Evolutionary conservation across 805 yeast species (phyloP).

Genomic region (Lachancea mirantina): DNA sequence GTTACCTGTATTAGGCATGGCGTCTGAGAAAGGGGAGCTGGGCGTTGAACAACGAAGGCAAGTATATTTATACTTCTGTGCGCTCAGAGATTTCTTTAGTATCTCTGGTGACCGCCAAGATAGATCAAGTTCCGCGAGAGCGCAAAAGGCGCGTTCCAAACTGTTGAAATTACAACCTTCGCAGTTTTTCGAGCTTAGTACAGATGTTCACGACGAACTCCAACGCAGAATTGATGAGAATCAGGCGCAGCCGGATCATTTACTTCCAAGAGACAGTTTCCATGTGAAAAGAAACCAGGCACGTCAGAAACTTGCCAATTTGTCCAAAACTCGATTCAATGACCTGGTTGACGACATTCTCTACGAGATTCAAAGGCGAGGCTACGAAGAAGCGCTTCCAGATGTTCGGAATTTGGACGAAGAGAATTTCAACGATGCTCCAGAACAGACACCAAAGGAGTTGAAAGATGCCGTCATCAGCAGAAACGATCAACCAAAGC

Average conservation of each 20-base stretch:
- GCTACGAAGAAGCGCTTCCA: constrained; percentile 38
- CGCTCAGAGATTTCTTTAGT: constrained; percentile 23
- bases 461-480: not conserved
- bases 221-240: constrained; percentile 65
- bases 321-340: constrained; percentile 75
- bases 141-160: constrained; percentile 79
- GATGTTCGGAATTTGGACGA: too few species aligned
- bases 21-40: constrained; percentile 7
- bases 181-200: constrained; percentile 84
- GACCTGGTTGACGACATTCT: constrained; percentile 87
- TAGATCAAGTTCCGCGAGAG: constrained; percentile 40
- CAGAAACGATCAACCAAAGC: constrained; percentile 1
- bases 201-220: constrained; percentile 92
- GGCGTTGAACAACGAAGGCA: constrained; percentile 10
- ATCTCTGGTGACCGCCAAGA: constrained; percentile 26
- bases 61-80: constrained; percentile 21
- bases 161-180: constrained; percentile 68
- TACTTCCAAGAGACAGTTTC: constrained; percentile 63
- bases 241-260: constrained; percentile 50
- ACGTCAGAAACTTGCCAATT: constrained; percentile 77
- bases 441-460: not conserved
- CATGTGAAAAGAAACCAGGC: constrained; percentile 96
- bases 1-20: constrained; percentile 3
- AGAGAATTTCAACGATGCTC: not conserved
- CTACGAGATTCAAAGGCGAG: constrained; percentile 76